phyloP scores from a whole-genome alignment of 2,329 filamentous ascomycete species.

The Zopfia rhizophila region DNA sequence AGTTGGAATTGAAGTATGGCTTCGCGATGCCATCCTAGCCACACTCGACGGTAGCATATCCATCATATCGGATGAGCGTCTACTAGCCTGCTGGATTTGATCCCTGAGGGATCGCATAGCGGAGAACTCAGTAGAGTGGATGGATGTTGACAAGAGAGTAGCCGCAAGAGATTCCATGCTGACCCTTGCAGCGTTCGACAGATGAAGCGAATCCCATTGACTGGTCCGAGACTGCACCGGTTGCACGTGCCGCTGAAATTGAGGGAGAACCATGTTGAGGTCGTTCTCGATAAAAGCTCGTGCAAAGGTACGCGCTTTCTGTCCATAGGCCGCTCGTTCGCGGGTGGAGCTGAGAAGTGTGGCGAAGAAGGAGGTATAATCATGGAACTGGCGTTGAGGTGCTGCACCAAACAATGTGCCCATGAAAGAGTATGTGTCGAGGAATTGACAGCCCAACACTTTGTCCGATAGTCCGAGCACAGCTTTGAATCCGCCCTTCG shows the following conservation, averaged over 20 bases:
- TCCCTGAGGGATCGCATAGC: slow-evolving; percentile 12
- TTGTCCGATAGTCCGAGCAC: slow-evolving; percentile 6
- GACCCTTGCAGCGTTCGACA: slow-evolving; percentile 1
- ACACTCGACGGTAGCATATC: not conserved
- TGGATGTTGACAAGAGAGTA: slow-evolving; percentile 1
- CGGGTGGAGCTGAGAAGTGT: slow-evolving; percentile 9
- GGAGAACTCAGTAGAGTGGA: slow-evolving; percentile 14
- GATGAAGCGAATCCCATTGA: not conserved
- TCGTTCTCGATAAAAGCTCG: slow-evolving; percentile 10
- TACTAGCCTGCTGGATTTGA: slow-evolving; percentile 8
- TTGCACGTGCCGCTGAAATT: slow-evolving; percentile 3
- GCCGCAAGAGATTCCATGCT: not conserved
- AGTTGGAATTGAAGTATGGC: slow-evolving; percentile 3
- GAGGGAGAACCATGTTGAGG: slow-evolving; percentile 13
- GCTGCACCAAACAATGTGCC: slow-evolving; percentile 9
- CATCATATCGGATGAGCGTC: not conserved
- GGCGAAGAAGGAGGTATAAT: slow-evolving; percentile 9
- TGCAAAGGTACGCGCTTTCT: slow-evolving; percentile 5
- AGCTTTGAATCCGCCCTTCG: not conserved
- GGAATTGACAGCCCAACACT: slow-evolving; percentile 8
- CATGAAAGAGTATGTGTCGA: slow-evolving; percentile 13
- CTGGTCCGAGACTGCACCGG: not conserved
- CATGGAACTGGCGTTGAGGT: slow-evolving; percentile 12
- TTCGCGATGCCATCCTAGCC: not conserved
- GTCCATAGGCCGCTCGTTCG: slow-evolving; percentile 6